phyloP scores from a whole-genome alignment of 1,139 yeast genomes.

The Yarrowia galli region DNA sequence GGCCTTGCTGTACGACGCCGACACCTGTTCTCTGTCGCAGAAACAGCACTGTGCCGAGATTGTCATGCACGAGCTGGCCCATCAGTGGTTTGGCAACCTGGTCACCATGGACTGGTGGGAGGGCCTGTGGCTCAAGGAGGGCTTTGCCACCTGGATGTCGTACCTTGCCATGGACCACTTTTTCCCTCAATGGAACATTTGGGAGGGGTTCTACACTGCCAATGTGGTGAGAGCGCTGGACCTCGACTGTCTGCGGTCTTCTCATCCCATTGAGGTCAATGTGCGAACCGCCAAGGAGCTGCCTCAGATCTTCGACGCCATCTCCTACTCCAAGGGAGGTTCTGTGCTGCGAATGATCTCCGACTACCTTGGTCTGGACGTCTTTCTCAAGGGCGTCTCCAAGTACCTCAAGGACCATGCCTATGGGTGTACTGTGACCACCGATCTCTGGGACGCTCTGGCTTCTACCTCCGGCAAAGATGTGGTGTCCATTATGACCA shows the following conservation, averaged over 20 bases:
- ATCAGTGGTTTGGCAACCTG: slow-evolving; percentile 91
- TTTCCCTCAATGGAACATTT: slow-evolving; percentile 87
- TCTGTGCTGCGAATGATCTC: slow-evolving; percentile 80
- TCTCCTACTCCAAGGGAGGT: slow-evolving; percentile 84
- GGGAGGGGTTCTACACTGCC: slow-evolving; percentile 75
- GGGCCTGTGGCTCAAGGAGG: slow-evolving; percentile 89
- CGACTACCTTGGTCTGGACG: slow-evolving; percentile 74
- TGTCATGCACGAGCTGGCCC: slow-evolving; percentile 89
- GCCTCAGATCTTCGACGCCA: slow-evolving; percentile 85
- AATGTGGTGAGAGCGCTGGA: slow-evolving; percentile 72
- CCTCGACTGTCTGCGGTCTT: slow-evolving; percentile 76
- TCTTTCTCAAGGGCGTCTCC: slow-evolving; percentile 78
- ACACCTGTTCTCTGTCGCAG: slow-evolving; percentile 69
- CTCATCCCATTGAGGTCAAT: slow-evolving; percentile 89
- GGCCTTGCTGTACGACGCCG: slow-evolving; percentile 71
- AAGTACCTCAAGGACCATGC: slow-evolving; percentile 72
- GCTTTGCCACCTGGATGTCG: slow-evolving; percentile 91
- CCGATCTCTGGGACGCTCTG: slow-evolving; percentile 80
- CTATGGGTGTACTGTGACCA: slow-evolving; percentile 77
- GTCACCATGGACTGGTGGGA: slow-evolving; percentile 98
- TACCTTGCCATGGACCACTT: slow-evolving; percentile 78
- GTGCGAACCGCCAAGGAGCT: slow-evolving; percentile 81
- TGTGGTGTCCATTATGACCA: slow-evolving; percentile 72
- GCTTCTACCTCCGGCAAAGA: slow-evolving; percentile 77
- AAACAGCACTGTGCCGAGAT: slow-evolving; percentile 85